A percentile compares a stretch with the other conserved stretches of the same genome.
Conservation (phyloP, 1,284 basidiomycete species). For the Cryptococcus sp. region DNA sequence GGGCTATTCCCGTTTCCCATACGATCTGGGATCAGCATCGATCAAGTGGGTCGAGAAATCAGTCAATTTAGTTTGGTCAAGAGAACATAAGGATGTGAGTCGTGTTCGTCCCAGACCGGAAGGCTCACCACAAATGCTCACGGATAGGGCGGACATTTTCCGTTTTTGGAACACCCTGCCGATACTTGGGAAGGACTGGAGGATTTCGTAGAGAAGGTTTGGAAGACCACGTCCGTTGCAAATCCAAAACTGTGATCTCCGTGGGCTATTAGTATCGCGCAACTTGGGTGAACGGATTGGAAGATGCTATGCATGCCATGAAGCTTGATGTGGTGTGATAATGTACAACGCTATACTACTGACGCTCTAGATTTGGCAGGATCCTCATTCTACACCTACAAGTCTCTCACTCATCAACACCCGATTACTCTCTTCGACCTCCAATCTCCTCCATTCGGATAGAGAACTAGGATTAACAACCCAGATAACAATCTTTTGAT, state of each 20-base stretch:
- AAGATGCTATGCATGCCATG: no score
- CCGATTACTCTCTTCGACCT: conserved; percentile 32
- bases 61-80: conserved; percentile 36
- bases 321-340: no score
- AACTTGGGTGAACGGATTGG: no score
- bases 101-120: no score
- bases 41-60: conserved; percentile 35
- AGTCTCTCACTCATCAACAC: no score
- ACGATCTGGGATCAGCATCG: conserved; percentile 44
- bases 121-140: no score
- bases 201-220: conserved; percentile 24
- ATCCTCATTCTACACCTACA: no score
- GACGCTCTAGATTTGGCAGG: no score
- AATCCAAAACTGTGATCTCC: no score
- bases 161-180: conserved; percentile 48
- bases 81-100: conserved; percentile 20
- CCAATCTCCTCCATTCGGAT: conserved; percentile 39
- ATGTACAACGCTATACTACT: no score
- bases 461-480: conserved; percentile 42
- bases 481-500: conserved; percentile 27
- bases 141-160: conserved; percentile 42
- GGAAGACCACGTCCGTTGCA: no score
- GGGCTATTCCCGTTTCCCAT: conserved; percentile 42
- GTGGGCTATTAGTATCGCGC: no score
- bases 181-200: conserved; percentile 36